These are phyloP conservation scores for Alopecurus myosuroides DNA, from an alignment of 176 grass and related monocot species.

Conservation along the genomic window DNA sequence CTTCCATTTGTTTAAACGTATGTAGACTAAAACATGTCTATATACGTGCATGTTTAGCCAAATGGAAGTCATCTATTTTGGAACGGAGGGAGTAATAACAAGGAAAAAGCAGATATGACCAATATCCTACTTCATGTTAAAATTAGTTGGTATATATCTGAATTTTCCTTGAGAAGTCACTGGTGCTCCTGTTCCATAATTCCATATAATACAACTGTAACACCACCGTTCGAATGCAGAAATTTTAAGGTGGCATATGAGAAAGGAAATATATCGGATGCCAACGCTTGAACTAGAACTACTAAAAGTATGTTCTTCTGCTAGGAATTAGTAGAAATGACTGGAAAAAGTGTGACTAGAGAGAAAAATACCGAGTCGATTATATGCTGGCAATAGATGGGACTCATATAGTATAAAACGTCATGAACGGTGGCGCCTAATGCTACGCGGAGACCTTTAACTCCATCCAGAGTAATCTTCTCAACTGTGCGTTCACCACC, in stretches of 20 bases:
- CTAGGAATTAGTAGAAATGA: background rate
- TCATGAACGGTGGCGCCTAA: conserved; percentile 94
- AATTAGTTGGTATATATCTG: background rate
- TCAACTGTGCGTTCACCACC: conserved; percentile 88
- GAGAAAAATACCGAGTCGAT: conserved; percentile 87
- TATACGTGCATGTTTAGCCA: too few relatives aligned
- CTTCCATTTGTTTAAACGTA: too few relatives aligned
- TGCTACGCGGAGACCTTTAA: conserved; percentile 81
- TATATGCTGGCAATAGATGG: conserved; percentile 97
- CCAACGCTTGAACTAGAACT: background rate
- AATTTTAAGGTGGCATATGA: background rate
- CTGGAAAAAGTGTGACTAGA: background rate
- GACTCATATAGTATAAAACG: conserved; percentile 99
- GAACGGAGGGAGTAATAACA: too few relatives aligned
- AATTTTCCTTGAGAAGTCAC: conserved; percentile 7
- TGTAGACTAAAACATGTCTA: too few relatives aligned
- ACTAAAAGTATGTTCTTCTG: conserved; percentile 10
- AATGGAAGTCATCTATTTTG: too few relatives aligned
- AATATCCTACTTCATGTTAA: background rate
- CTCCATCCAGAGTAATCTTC: conserved; percentile 91
- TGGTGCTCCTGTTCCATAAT: background rate
- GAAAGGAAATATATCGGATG: background rate
- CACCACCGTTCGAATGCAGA: conserved; percentile 5
- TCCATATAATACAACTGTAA: too few relatives aligned
- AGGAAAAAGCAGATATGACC: background rate